These are phyloP conservation scores for Pythium phragmiticola DNA, from an alignment of 352 stramenopile genomes.

Conservation along the genomic window DNA sequence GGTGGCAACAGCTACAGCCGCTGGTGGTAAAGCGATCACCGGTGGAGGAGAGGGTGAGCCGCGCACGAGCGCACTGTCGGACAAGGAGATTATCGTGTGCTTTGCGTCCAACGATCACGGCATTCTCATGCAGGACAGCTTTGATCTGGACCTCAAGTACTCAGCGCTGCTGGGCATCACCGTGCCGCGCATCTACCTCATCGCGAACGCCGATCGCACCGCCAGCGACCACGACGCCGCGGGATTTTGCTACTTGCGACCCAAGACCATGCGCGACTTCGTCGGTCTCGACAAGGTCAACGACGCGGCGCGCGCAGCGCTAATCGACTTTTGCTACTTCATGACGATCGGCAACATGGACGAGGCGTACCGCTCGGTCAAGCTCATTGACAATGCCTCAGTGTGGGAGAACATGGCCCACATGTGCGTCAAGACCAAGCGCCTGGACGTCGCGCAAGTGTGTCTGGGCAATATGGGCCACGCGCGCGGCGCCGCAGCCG, in stretches of 20 bases:
- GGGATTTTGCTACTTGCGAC: slow-evolving; percentile 52
- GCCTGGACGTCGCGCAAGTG: slow-evolving; percentile 92
- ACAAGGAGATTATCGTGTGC: slow-evolving; percentile 89
- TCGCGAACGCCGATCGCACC: slow-evolving; percentile 42
- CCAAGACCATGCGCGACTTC: slow-evolving; percentile 93
- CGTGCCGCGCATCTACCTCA: slow-evolving; percentile 77
- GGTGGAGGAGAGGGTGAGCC: slow-evolving; percentile 20
- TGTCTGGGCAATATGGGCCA: slow-evolving; percentile 95
- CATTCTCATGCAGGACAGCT: slow-evolving; percentile 90
- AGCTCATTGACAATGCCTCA: slow-evolving; percentile 90
- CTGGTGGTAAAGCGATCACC: background rate
- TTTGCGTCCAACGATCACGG: slow-evolving; percentile 92
- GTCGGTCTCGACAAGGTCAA: slow-evolving; percentile 89
- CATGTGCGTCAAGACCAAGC: slow-evolving; percentile 96
- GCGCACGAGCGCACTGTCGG: slow-evolving; percentile 38
- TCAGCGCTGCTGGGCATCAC: slow-evolving; percentile 84
- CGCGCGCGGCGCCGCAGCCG: slow-evolving; percentile 84
- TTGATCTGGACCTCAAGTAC: slow-evolving; percentile 82
- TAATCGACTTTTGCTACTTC: slow-evolving; percentile 96
- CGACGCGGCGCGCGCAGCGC: slow-evolving; percentile 73
- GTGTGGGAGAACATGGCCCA: slow-evolving; percentile 97
- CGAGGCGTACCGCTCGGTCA: slow-evolving; percentile 92
- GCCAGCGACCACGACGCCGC: slow-evolving; percentile 19
- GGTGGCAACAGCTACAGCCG: background rate
- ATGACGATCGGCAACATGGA: slow-evolving; percentile 96